These are phyloP conservation scores for Cryptococcus sp. DNA, from an alignment of 1,284 basidiomycete genomes.

Conservation along the genomic window DNA sequence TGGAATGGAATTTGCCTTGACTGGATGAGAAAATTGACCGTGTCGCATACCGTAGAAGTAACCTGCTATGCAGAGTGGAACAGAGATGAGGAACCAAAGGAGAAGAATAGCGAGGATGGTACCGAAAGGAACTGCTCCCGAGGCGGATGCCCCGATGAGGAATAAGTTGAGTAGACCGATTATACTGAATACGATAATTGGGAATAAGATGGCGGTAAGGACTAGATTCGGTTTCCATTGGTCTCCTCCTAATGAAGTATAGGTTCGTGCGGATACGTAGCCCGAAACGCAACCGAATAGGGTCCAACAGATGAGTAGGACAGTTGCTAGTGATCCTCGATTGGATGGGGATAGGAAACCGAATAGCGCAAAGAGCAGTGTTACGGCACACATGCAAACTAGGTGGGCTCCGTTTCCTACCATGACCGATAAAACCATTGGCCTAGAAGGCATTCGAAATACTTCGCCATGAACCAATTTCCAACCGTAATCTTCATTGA, in stretches of 20 bases:
- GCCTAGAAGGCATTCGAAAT: conserved; percentile 75
- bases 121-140: conserved; percentile 93
- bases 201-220: conserved; percentile 80
- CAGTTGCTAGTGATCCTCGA: conserved; percentile 87
- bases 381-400: conserved; percentile 81
- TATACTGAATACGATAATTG: conserved; percentile 73
- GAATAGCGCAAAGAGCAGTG: conserved; percentile 89
- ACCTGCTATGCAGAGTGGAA: conserved; percentile 60
- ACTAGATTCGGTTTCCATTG: conserved; percentile 79
- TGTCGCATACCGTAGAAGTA: conserved; percentile 73
- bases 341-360: conserved; percentile 97
- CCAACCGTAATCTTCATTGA: conserved; percentile 98
- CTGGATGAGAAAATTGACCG: conserved; percentile 71
- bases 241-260: conserved; percentile 75
- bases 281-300: conserved; percentile 89
- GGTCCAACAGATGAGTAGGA: conserved; percentile 95
- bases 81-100: conserved; percentile 94
- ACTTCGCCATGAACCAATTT: conserved; percentile 89
- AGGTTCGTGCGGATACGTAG: conserved; percentile 81
- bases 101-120: conserved; percentile 84
- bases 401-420: conserved; percentile 90
- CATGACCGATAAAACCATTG: conserved; percentile 76
- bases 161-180: conserved; percentile 84
- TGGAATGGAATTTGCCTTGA: conserved; percentile 88
- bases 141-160: conserved; percentile 77